These are phyloP conservation scores for Fusarium sp. DNA, from an alignment of 2,329 filamentous ascomycete genomes.

Conservation along the genomic window DNA sequence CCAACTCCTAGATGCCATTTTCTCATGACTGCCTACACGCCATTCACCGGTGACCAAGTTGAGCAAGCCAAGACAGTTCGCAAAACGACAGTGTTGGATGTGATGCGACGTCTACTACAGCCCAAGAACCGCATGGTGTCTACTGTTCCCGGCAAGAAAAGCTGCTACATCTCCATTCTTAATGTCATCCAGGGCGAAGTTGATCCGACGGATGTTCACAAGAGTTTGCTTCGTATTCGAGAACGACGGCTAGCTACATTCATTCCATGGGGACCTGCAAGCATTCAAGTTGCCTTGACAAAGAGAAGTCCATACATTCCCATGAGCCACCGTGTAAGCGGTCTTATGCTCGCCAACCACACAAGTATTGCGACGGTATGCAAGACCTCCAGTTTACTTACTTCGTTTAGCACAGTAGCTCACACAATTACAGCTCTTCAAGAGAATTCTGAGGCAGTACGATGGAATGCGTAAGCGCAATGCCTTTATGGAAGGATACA, in stretches of 20 bases:
- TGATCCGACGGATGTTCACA: conserved; percentile 97
- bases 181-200: conserved; percentile 99
- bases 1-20: conserved; percentile 98
- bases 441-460: conserved; percentile 91
- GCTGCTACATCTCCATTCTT: conserved; percentile 98
- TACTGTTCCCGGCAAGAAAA: conserved; percentile 93
- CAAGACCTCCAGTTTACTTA: conserved; percentile 11
- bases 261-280: conserved; percentile 97
- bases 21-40: conserved; percentile 97
- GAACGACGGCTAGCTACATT: conserved; percentile 94
- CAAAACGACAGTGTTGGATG: conserved; percentile 96
- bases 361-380: conserved; percentile 90
- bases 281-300: conserved; percentile 95
- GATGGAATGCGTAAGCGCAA: conserved; percentile 95
- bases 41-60: conserved; percentile 95
- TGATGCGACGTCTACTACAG: conserved; percentile 94
- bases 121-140: conserved; percentile 99
- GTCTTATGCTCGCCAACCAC: conserved; percentile 97
- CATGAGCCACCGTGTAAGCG: conserved; percentile 92
- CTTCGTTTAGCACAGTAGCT: neutral
- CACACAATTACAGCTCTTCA: conserved; percentile 73
- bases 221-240: conserved; percentile 93
- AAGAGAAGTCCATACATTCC: conserved; percentile 97
- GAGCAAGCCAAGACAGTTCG: conserved; percentile 97
- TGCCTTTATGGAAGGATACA: conserved; percentile 95